These are phyloP conservation scores for Fusarium nygamai DNA, from an alignment of 2,329 filamentous ascomycete genomes.

Conservation along the genomic window DNA sequence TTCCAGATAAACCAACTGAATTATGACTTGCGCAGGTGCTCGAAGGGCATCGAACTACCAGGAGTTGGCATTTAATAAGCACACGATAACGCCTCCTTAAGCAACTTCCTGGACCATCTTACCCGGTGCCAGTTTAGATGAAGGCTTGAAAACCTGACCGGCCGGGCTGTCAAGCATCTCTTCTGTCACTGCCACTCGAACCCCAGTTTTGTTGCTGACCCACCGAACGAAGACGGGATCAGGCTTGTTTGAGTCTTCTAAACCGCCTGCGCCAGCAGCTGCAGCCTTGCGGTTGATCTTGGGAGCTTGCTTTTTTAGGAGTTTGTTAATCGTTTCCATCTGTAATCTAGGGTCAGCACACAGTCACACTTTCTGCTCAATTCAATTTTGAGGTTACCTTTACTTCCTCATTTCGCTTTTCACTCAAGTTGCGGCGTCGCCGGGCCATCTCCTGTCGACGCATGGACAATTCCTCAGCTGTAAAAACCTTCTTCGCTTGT, in stretches of 20 bases:
- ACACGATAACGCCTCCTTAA: slow-evolving; percentile 33
- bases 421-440: slow-evolving; percentile 68
- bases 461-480: slow-evolving; percentile 70
- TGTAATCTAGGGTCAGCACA: slow-evolving; percentile 48
- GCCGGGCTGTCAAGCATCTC: slow-evolving; percentile 73
- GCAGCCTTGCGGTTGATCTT: slow-evolving; percentile 71
- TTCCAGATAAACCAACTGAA: neutral
- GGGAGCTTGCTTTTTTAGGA: slow-evolving; percentile 85
- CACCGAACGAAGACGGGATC: slow-evolving; percentile 75
- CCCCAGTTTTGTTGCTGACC: slow-evolving; percentile 74
- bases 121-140: slow-evolving; percentile 47
- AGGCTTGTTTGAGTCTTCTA: slow-evolving; percentile 58
- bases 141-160: slow-evolving; percentile 65
- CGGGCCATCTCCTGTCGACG: slow-evolving; percentile 70
- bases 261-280: slow-evolving; percentile 41
- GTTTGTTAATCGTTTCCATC: slow-evolving; percentile 93
- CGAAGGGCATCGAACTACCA: neutral
- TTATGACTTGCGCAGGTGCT: neutral
- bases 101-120: slow-evolving; percentile 67
- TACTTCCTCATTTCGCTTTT: slow-evolving; percentile 72
- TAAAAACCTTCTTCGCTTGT: slow-evolving; percentile 70
- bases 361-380: neutral
- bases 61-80: neutral
- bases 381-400: slow-evolving; percentile 55
- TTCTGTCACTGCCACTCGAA: slow-evolving; percentile 69